Conservation (phyloP, 2,329 filamentous ascomycete genomes). For the Dothiorella sarmentorum region DNA sequence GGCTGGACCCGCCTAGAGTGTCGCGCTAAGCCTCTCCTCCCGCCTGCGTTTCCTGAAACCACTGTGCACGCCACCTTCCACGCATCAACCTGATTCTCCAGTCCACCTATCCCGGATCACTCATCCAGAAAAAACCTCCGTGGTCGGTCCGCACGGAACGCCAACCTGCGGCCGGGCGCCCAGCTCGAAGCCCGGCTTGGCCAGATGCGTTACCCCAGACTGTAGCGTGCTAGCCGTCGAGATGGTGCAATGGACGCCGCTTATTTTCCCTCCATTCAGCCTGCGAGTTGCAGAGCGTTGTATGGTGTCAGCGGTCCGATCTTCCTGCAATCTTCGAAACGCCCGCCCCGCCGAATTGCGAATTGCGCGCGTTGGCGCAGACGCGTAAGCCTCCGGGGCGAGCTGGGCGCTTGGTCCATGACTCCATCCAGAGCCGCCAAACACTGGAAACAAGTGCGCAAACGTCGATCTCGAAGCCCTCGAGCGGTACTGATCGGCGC, state of each 20-base stretch:
- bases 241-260: not conserved
- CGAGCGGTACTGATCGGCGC: slow-evolving; percentile 2
- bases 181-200: not conserved
- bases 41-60: slow-evolving; percentile 2
- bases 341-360: not conserved
- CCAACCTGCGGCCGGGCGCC: not conserved
- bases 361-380: not conserved
- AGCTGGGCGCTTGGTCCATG: slow-evolving; percentile 3
- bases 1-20: not conserved
- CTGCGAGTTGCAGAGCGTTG: not conserved
- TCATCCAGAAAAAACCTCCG: not conserved
- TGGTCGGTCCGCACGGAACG: not conserved
- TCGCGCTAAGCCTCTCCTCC: not conserved
- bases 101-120: not conserved
- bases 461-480: slow-evolving; percentile 6
- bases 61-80: not conserved
- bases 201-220: slow-evolving; percentile 10
- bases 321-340: slow-evolving; percentile 15
- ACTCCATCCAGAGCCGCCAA: not conserved
- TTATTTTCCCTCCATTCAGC: not conserved
- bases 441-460: slow-evolving; percentile 3
- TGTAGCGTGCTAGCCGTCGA: not conserved
- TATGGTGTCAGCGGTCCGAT: not conserved
- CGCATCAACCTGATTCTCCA: not conserved
- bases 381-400: slow-evolving; percentile 13